Evolutionary conservation across 495 filamentous ascomycete species (phyloP), one percentile per base, ranked within the genome.

Genomic region (Hypoxylon rickii): DNA sequence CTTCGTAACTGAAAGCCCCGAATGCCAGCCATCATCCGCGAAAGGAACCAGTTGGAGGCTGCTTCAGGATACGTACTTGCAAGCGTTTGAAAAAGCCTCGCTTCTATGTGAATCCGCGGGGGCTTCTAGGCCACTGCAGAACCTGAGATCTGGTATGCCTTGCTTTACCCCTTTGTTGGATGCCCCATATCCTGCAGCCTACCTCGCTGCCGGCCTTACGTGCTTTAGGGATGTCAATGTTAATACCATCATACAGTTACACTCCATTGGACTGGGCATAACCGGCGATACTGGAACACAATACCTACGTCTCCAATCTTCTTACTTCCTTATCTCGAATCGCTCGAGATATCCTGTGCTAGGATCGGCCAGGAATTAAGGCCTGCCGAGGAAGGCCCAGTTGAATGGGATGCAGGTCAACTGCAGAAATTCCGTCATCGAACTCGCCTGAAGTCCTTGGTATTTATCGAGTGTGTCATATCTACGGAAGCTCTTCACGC

Each of bases 321-420:
- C 17, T 26, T 59, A 26, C 24, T 59, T 3, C 49, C 56, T 3
- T 31, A 39, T 16, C 48, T 59, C 12, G 6, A 46, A 11, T 59
- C 43, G 8, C 49, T 59, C 7, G 48, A 59, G 39, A 53, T 59
- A 48, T 59, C 56, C 8, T 53, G 43, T 26, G 56, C 43, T 29
- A 44, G 13, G 6, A 36, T 59, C 16, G 31, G 44, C 16, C 36
- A 49, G 18, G 33, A 22, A n/a, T n/a, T n/a, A n/a, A n/a, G n/a
- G n/a, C n/a, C n/a, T n/a, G n/a, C n/a, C n/a, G n/a, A n/a, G n/a
- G n/a, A n/a, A n/a, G 36, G 4, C 12, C 2, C 31, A 20, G 3
- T 1, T 7, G 22, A 53, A 7, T 31, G 17, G 41, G 16, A 56
- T 11, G 12, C 34, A 11, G 19, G 41, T 13, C n/a, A 40, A 26